Conservation (phyloP, 495 filamentous ascomycete genomes). For the Aspergillus avenaceus region DNA sequence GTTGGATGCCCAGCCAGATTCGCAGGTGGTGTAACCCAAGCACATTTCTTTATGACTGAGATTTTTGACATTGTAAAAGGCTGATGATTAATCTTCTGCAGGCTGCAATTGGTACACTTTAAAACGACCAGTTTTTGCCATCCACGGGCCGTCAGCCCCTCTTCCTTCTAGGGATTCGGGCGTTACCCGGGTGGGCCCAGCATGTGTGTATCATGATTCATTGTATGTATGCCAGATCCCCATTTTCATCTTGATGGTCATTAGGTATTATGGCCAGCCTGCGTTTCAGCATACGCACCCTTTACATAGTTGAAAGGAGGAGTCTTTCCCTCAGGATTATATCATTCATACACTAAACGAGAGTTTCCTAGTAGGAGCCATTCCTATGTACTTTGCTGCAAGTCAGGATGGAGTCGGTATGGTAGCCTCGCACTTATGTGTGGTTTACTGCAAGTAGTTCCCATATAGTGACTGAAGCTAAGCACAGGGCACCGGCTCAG, state of each 20-base stretch:
- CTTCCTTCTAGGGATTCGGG: slow-evolving; percentile 16
- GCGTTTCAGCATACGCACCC: no score
- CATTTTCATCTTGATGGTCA: no score
- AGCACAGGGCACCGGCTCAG: slow-evolving; percentile 11
- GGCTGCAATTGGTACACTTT: slow-evolving; percentile 6
- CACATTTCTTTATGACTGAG: neutral
- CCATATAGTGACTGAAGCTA: slow-evolving; percentile 10
- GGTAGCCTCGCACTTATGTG: neutral
- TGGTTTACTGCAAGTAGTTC: slow-evolving; percentile 16
- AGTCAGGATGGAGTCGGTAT: neutral
- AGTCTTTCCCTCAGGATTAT: no score
- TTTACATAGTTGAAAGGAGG: no score
- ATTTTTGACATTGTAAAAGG: neutral
- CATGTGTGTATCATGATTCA: neutral
- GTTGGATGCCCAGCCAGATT: neutral
- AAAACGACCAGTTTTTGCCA: slow-evolving; percentile 10
- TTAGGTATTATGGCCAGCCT: no score
- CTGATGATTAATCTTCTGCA: slow-evolving; percentile 13
- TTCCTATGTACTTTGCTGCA: no score
- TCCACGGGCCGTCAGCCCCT: slow-evolving; percentile 24
- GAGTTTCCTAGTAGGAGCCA: no score
- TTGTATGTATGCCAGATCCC: no score
- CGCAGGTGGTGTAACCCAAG: slow-evolving; percentile 1
- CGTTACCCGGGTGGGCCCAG: slow-evolving; percentile 19
- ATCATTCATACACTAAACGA: no score